phyloP scores from a whole-genome alignment of 2,329 filamentous ascomycete genomes.

The Lasiodiplodia hormozganensis region DNA sequence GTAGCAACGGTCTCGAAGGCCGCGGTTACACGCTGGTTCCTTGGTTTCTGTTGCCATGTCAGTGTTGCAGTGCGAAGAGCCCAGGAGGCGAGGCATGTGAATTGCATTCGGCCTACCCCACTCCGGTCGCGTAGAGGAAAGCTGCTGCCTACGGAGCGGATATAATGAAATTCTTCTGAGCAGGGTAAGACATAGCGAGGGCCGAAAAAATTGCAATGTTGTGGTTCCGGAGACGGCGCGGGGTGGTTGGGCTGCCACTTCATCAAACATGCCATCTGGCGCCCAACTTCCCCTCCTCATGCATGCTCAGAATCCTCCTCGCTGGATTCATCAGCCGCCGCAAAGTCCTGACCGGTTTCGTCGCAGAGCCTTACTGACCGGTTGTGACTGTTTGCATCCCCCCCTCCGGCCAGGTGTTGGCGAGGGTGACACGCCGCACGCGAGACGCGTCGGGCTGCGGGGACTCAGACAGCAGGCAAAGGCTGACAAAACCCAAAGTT shows the following conservation, averaged over 20 bases:
- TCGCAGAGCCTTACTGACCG: constrained; percentile 9
- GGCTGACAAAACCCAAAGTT: constrained; percentile 15
- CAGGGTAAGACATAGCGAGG: constrained; percentile 6
- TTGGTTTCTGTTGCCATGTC: constrained; percentile 1
- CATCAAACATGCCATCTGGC: not conserved
- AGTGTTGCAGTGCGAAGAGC: not conserved
- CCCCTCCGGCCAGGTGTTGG: constrained; percentile 18
- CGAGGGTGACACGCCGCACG: not conserved
- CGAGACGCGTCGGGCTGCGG: constrained; percentile 11
- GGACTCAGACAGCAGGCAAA: not conserved
- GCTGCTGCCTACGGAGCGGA: not conserved
- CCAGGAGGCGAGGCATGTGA: not conserved
- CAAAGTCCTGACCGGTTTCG: constrained; percentile 9
- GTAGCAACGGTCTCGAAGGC: not conserved
- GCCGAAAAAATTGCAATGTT: not conserved
- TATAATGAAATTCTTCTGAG: not conserved
- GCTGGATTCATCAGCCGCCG: not conserved
- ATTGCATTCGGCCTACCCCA: not conserved
- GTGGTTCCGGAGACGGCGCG: not conserved
- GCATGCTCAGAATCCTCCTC: not conserved
- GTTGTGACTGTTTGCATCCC: constrained; percentile 1
- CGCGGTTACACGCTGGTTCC: not conserved
- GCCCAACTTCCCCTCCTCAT: constrained; percentile 15
- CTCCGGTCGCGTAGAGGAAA: not conserved
- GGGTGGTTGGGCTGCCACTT: constrained; percentile 3